Evolutionary conservation across 208 protist genomes (phyloP).

Genomic region (Leptomonas seymouri): DNA sequence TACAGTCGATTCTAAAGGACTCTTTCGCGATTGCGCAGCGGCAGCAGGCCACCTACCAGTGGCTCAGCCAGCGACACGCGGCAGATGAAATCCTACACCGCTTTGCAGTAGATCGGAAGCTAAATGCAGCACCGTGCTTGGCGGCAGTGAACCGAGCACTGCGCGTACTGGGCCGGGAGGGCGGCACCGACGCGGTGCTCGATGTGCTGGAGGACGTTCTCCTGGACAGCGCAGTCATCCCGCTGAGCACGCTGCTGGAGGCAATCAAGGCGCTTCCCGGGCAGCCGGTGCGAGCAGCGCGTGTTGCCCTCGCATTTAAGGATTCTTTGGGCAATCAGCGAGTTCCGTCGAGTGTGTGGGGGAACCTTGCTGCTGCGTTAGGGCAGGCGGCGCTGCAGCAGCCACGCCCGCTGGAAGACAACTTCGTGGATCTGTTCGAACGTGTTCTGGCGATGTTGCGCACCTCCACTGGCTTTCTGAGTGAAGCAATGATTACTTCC

Average conservation of each 20-base stretch:
- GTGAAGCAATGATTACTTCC: conserved; percentile 50
- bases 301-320: conserved; percentile 45
- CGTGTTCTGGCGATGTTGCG: conserved; percentile 55
- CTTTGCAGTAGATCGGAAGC: conserved; percentile 66
- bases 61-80: conserved; percentile 47
- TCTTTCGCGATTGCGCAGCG: conserved; percentile 63
- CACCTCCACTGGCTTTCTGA: conserved; percentile 41
- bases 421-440: conserved; percentile 72
- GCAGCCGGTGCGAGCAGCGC: conserved; percentile 38
- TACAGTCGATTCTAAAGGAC: conserved; percentile 41
- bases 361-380: conserved; percentile 36
- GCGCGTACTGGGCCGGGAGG: conserved; percentile 37
- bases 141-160: conserved; percentile 58
- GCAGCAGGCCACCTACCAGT: conserved; percentile 65
- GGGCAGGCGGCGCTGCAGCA: conserved; percentile 50
- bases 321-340: conserved; percentile 23
- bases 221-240: conserved; percentile 34
- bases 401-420: conserved; percentile 43
- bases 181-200: conserved; percentile 36
- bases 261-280: conserved; percentile 35
- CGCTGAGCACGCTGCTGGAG: conserved; percentile 45
- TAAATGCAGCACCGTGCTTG: conserved; percentile 56
- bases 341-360: conserved; percentile 41
- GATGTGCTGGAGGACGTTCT: conserved; percentile 60
- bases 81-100: conserved; percentile 60